Conservation (phyloP, 768 basidiomycete genomes). For the Tubosaeta brunneosetosa region DNA sequence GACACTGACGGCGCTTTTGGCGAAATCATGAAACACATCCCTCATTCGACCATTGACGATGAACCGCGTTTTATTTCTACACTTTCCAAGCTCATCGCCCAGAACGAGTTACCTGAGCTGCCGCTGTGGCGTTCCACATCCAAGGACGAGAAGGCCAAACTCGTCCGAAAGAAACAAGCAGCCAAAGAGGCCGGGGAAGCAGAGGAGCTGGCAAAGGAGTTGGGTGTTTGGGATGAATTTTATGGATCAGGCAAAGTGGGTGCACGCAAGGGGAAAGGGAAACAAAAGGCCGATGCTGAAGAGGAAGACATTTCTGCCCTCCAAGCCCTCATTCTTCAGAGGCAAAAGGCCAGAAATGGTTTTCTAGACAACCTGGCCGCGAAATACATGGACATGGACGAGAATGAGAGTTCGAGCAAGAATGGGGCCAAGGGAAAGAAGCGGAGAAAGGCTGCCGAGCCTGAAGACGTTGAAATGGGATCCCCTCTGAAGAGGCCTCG, state of each 20-base stretch:
- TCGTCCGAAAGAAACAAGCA: slow-evolving; percentile 67
- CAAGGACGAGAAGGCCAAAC: slow-evolving; percentile 75
- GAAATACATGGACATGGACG: slow-evolving; percentile 59
- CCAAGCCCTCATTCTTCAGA: slow-evolving; percentile 78
- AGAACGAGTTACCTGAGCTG: slow-evolving; percentile 52
- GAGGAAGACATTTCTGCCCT: slow-evolving; percentile 66
- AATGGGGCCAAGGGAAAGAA: slow-evolving; percentile 49
- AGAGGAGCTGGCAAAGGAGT: slow-evolving; percentile 74
- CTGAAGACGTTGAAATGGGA: slow-evolving; percentile 30
- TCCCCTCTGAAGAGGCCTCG: slow-evolving; percentile 50
- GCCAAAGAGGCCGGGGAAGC: slow-evolving; percentile 82
- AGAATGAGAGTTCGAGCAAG: slow-evolving; percentile 29
- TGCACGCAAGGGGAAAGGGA: slow-evolving; percentile 51
- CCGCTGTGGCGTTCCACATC: slow-evolving; percentile 64
- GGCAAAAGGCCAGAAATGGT: slow-evolving; percentile 61
- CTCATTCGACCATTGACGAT: slow-evolving; percentile 80
- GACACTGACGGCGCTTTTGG: slow-evolving; percentile 70
- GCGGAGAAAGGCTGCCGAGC: slow-evolving; percentile 37
- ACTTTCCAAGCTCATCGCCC: slow-evolving; percentile 62
- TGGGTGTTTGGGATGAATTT: slow-evolving; percentile 94
- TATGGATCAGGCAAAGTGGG: slow-evolving; percentile 72
- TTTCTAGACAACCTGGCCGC: slow-evolving; percentile 74
- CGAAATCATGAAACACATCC: slow-evolving; percentile 79
- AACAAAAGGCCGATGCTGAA: slow-evolving; percentile 40
- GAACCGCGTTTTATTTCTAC: slow-evolving; percentile 75